Evolutionary conservation across 2,329 filamentous ascomycete genomes (phyloP).

Genomic region (Monosporascus sp.): DNA sequence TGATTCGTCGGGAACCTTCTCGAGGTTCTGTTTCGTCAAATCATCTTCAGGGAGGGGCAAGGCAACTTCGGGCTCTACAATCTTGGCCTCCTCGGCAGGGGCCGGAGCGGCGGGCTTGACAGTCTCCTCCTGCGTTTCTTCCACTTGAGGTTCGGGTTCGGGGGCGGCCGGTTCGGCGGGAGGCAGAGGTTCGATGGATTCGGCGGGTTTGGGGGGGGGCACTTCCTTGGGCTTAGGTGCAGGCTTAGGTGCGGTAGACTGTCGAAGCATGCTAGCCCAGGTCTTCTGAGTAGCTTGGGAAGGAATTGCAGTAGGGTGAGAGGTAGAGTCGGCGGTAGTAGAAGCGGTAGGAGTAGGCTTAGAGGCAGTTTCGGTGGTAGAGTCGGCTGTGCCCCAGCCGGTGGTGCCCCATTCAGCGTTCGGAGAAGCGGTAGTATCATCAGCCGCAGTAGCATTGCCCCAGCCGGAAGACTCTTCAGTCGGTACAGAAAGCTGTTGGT

Average conservation of each 20-base stretch:
- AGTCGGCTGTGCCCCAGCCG: slow-evolving; percentile 38
- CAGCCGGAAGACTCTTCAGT: slow-evolving; percentile 65
- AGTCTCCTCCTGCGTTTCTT: slow-evolving; percentile 29
- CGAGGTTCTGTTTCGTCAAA: slow-evolving; percentile 86
- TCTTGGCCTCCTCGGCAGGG: slow-evolving; percentile 30
- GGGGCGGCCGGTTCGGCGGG: slow-evolving; percentile 34
- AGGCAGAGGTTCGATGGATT: slow-evolving; percentile 41
- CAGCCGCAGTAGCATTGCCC: slow-evolving; percentile 41
- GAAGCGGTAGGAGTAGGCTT: slow-evolving; percentile 28
- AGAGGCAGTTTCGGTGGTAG: slow-evolving; percentile 23
- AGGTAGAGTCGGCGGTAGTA: slow-evolving; percentile 18
- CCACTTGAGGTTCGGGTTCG: slow-evolving; percentile 34
- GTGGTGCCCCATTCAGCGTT: no score
- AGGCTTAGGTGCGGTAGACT: slow-evolving; percentile 53
- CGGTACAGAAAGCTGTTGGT: slow-evolving; percentile 55
- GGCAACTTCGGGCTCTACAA: slow-evolving; percentile 46
- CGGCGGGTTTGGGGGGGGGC: slow-evolving; percentile 40
- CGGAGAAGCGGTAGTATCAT: slow-evolving; percentile 34
- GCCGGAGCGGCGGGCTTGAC: slow-evolving; percentile 23
- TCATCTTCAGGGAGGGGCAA: slow-evolving; percentile 72
- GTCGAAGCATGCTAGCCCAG: slow-evolving; percentile 72
- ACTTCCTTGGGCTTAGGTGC: slow-evolving; percentile 49
- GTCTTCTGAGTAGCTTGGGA: slow-evolving; percentile 47
- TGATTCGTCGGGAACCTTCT: slow-evolving; percentile 81
- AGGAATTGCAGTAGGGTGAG: slow-evolving; percentile 29